These are phyloP conservation scores for Ceratobasidium sp. DNA, from an alignment of 1,284 basidiomycete genomes.

Conservation along the genomic window DNA sequence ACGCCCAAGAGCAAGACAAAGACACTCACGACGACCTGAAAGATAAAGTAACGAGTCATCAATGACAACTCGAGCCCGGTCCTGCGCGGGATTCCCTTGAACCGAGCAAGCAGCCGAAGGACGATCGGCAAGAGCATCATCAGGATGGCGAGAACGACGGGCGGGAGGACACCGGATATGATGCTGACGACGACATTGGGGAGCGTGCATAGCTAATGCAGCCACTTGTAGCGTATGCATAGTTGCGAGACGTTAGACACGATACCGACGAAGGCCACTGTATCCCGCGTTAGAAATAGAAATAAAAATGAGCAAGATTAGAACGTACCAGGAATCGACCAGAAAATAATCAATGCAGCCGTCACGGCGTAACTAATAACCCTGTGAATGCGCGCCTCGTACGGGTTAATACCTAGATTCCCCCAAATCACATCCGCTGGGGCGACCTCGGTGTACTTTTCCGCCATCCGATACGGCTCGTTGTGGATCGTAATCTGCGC, in stretches of 20 bases:
- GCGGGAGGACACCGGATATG: constrained; percentile 78
- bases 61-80: constrained; percentile 80
- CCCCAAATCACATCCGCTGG: constrained; percentile 80
- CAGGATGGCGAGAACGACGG: constrained; percentile 74
- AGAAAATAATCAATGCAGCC: constrained; percentile 73
- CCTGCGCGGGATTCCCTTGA: constrained; percentile 79
- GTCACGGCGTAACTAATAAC: constrained; percentile 64
- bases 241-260: constrained; percentile 64
- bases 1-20: constrained; percentile 11
- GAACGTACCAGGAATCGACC: constrained; percentile 75
- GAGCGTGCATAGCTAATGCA: constrained; percentile 72
- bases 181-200: constrained; percentile 72
- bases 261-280: constrained; percentile 66
- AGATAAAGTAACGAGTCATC: constrained; percentile 81
- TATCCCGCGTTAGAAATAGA: constrained; percentile 55
- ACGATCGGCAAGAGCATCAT: constrained; percentile 80
- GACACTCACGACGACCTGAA: constrained; percentile 73
- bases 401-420: constrained; percentile 83
- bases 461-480: constrained; percentile 68
- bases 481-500: constrained; percentile 72
- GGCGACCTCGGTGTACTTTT: constrained; percentile 75
- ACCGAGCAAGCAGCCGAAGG: constrained; percentile 72
- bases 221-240: constrained; percentile 64
- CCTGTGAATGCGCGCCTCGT: constrained; percentile 77
- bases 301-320: background rate